Base-by-base conservation (phyloP, 805 yeast genomes). In the Wickerhamomyces strasburgensis region DNA sequence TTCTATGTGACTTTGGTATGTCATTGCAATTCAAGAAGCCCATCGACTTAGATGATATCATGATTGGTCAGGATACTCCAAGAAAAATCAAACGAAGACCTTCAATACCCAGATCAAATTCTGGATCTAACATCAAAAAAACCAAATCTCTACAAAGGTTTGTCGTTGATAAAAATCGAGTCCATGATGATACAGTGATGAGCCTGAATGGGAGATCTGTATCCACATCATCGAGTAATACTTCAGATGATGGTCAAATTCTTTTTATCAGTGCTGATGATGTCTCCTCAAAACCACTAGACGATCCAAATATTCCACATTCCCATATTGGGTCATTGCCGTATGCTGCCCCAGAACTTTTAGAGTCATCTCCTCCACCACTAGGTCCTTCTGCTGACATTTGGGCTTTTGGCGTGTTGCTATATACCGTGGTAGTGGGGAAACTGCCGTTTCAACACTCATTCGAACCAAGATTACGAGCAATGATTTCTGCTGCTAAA, bases 1-100 rank as follows among this genome's bases (percentile, higher is more conserved):
- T 81, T 18, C 56, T 89, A 6, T 85, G 96, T 61, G 98, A 89
- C 60, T 89, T 89, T 63, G 98, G 98, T 5, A 85, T 89, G 94
- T 67, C 77, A 33, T 63, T 65, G 14, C 49, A 45, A 24, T 49
- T 45, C 34, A 51, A 36, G 33, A 31, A 26, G 1, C 43, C 49
- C 10, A 37, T 34, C 21, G 31, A 37, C 3, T 29, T 37, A 19
- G 51, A 51, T 6, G 57, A 54, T 15, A 38, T 51, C 4, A 13
- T 29, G 4, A 5, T 45, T 63, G 78, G 41, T 9, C 48, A 42
- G 47, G 25, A 31, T 13, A 14, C 14, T 6, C 25, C 25, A 21
- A 7, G 11, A 21, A 28, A 19, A n/a, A 39, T 47, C 18, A 44
- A 43, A 37, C 44, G 54, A 42, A 42, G 55, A 8, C 60, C 62